A percentile compares a stretch with the other conserved stretches of the same genome.
These are phyloP conservation scores for Ustilago sp. DNA, from an alignment of 1,284 basidiomycete species.

Conservation along the genomic window DNA sequence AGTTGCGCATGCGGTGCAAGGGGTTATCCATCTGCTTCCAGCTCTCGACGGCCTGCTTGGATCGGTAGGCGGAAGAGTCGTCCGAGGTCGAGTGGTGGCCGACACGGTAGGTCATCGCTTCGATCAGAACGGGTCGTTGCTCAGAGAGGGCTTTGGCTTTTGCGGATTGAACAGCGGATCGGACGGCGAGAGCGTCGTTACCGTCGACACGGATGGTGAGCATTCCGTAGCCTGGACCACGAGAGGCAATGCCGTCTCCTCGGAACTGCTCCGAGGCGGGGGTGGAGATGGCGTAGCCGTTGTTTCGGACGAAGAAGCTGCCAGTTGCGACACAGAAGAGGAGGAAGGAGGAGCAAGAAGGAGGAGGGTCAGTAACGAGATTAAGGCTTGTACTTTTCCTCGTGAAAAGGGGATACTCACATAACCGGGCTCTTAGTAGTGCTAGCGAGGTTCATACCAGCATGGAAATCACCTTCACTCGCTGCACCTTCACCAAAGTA, in stretches of 20 bases:
- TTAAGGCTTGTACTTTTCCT: not conserved
- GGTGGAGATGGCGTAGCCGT: slow-evolving; percentile 94
- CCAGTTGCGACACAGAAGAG: too few relatives aligned
- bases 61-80: slow-evolving; percentile 87
- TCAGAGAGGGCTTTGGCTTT: slow-evolving; percentile 80
- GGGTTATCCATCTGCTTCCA: slow-evolving; percentile 78
- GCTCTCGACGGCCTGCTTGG: slow-evolving; percentile 54
- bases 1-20: slow-evolving; percentile 83
- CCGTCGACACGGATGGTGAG: slow-evolving; percentile 79
- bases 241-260: slow-evolving; percentile 73
- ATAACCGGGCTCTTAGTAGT: slow-evolving; percentile 61
- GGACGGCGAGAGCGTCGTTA: slow-evolving; percentile 89
- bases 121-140: slow-evolving; percentile 82
- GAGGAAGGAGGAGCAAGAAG: slow-evolving; percentile 58
- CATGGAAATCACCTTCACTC: slow-evolving; percentile 74
- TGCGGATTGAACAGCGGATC: slow-evolving; percentile 83
- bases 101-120: slow-evolving; percentile 75
- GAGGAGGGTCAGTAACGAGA: slow-evolving; percentile 4
- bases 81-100: slow-evolving; percentile 96
- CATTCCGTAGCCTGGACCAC: slow-evolving; percentile 93
- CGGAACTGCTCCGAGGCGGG: slow-evolving; percentile 86
- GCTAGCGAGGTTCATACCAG: slow-evolving; percentile 71
- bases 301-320: slow-evolving; percentile 77
- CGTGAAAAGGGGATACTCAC: slow-evolving; percentile 28
- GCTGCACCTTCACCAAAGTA: slow-evolving; percentile 84